phyloP scores from a whole-genome alignment of 495 filamentous ascomycete species.

The Paragyromitra xinjiangensis region DNA sequence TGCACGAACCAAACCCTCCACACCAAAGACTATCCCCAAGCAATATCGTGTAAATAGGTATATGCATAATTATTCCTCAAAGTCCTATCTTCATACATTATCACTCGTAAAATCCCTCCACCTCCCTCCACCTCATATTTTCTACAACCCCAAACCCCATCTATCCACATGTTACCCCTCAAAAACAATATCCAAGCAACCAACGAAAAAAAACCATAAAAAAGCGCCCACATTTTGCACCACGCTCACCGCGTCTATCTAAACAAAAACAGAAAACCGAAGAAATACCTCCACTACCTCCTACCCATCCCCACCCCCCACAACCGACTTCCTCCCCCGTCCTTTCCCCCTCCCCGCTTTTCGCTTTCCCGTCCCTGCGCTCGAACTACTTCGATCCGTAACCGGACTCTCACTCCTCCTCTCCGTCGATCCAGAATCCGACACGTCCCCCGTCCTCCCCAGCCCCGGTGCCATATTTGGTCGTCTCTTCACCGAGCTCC shows the following conservation, averaged over 20 bases:
- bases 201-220: background rate
- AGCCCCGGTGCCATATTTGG: slow-evolving; percentile 48
- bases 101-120: slow-evolving; percentile 26
- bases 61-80: background rate
- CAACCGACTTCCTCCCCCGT: slow-evolving; percentile 19
- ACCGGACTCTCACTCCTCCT: slow-evolving; percentile 50
- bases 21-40: background rate
- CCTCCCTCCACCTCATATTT: background rate
- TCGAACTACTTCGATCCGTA: slow-evolving; percentile 41
- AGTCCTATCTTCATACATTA: slow-evolving; percentile 16
- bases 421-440: slow-evolving; percentile 51
- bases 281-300: background rate
- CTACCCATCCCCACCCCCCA: slow-evolving; percentile 9
- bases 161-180: slow-evolving; percentile 15
- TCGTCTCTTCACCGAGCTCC: slow-evolving; percentile 34
- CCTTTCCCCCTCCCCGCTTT: slow-evolving; percentile 24
- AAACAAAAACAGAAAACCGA: background rate
- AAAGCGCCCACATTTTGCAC: slow-evolving; percentile 17
- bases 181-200: slow-evolving; percentile 12
- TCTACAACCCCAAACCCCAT: background rate
- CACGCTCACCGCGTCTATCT: slow-evolving; percentile 15
- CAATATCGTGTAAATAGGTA: background rate
- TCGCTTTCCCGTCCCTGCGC: slow-evolving; percentile 26
- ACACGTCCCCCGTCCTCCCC: slow-evolving; percentile 42
- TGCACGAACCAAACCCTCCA: background rate